Conservation (phyloP, 2,329 filamentous ascomycete genomes). For the Tolypocladium paradoxum region DNA sequence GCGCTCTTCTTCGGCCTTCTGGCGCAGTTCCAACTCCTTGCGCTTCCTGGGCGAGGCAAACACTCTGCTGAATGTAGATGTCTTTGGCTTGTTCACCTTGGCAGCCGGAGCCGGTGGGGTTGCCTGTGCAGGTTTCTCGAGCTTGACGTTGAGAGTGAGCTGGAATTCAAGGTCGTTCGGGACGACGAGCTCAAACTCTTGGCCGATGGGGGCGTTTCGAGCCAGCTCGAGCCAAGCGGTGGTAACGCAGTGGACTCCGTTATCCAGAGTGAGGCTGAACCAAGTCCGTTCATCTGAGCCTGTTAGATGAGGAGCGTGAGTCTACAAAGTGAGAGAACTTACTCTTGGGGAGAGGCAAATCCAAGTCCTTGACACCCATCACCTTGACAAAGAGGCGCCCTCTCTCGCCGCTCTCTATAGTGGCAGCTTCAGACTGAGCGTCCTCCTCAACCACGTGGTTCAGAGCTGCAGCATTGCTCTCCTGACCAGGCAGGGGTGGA, state of each 20-base stretch:
- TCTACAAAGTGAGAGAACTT: slow-evolving; percentile 26
- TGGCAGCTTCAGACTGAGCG: slow-evolving; percentile 39
- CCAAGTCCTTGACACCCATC: slow-evolving; percentile 92
- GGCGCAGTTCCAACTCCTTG: slow-evolving; percentile 80
- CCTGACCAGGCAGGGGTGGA: slow-evolving; percentile 78
- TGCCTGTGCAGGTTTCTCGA: slow-evolving; percentile 65
- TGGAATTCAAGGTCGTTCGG: slow-evolving; percentile 98
- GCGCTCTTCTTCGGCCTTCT: slow-evolving; percentile 73
- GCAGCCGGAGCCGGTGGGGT: slow-evolving; percentile 43
- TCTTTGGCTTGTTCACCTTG: slow-evolving; percentile 60
- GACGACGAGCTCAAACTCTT: slow-evolving; percentile 96
- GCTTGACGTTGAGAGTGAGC: slow-evolving; percentile 88
- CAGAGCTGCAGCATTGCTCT: slow-evolving; percentile 62
- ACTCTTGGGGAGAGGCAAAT: slow-evolving; percentile 85
- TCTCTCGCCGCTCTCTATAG: slow-evolving; percentile 73
- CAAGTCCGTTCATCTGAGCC: slow-evolving; percentile 70
- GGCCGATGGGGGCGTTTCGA: slow-evolving; percentile 85
- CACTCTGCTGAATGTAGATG: slow-evolving; percentile 82
- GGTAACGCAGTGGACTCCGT: slow-evolving; percentile 94
- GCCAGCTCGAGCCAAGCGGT: slow-evolving; percentile 91
- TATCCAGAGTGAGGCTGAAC: slow-evolving; percentile 96
- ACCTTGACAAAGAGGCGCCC: slow-evolving; percentile 96
- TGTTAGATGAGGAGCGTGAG: slow-evolving; percentile 13
- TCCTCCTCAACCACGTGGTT: slow-evolving; percentile 63
- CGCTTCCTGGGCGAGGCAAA: slow-evolving; percentile 95